Base-by-base conservation (phyloP, 257 asterid species). In the Gardenia jasminoides region DNA sequence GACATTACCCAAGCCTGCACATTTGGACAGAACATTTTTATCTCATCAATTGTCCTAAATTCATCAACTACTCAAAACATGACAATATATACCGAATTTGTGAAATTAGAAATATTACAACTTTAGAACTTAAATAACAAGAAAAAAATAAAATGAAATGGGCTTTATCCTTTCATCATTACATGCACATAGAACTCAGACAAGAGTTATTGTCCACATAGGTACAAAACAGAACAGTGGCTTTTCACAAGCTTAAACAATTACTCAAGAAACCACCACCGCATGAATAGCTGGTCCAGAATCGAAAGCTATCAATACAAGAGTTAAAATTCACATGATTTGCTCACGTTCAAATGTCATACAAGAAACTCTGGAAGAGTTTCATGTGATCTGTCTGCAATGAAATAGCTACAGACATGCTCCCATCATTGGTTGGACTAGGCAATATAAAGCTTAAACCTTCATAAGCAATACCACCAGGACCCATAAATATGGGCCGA, bases 401-500 rank as follows among this genome's bases (percentile, higher is more conserved):
- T 0, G 98, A 92, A 24, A 94, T 88, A 1, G 93, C 98, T 4
- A 93, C 94, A 1, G 95, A 90, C 46, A 92, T 77, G 87, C 96
- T 91, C 17, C 97, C 97, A 47, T 92, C 97, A 12, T 86, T 85
- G 13, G 67, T 75, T 0, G 97, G 85, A 79, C 97, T 92, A 0
- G 97, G 98, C 83, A 94, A 76, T 30, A 91, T 87, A 50, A 92
- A 92, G 80, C 97, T 94, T 64, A 92, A 62, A 0, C 98, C 98
- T 82, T 94, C 98, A 20, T 83, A 94, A 0, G 98, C 97, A 15
- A 92, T 92, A 54, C 97, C 97, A 0, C 98, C 98, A 3, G 98
- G 97, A 17, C 98, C 97, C 98, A 94, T 91, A 68, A 92, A 94
- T 10, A 94, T 88, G 1, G 98, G 98, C 76, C 92, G 70, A 0